Evolutionary conservation across 345 rosid species (phyloP), one percentile per base, ranked within the genome.

Genomic region (Ceriops zippeliana): DNA sequence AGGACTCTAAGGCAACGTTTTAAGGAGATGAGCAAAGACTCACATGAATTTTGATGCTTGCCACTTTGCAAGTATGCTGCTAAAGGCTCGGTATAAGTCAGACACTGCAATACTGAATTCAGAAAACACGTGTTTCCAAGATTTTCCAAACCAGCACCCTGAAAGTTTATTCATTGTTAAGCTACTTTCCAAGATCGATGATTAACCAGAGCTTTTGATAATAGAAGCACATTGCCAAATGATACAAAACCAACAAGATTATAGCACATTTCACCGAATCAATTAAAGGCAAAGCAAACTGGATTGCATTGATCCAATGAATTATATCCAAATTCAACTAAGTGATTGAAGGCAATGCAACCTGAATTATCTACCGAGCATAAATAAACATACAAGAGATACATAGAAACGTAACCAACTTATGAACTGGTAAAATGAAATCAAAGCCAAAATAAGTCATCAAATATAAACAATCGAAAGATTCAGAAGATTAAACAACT

Each of bases 91-190:
- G 98, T 95, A 76, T 91, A 90, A 24, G 99, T 95, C 73, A 95
- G 83, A 77, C 99, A 95, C 69, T 95, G 98, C 77, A 95, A 72
- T 7, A 95, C 99, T 5, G 98, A 95, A 72, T 91, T 95, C 20
- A 95, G 93, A 77, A 90, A 95, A 80, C 99, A 95, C 70, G 99
- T 95, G 72, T 95, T 95, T 75, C 99, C 99, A 37, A 95, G 89
- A 83, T 95, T 95, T 77, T 81, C 81, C 77, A 91, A 83, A 73
- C 99, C 98, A 57, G 98, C 99, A 72, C 99, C 99, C 99, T 91
- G 84, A 61, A 80, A 71, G 75, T 58, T 16, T 31, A 77, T 57
- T 58, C 37, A 24, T 38, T 28, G 10, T 56, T 52, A 76, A 63
- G 69, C 60, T 63, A 42, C 59, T 34, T 7, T 6, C 34, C 64